Percentiles rank a stretch among this genome's conserved stretches.
These are phyloP conservation scores for Candida gorgasii DNA, from an alignment of 805 yeast genomes.

Conservation along the genomic window DNA sequence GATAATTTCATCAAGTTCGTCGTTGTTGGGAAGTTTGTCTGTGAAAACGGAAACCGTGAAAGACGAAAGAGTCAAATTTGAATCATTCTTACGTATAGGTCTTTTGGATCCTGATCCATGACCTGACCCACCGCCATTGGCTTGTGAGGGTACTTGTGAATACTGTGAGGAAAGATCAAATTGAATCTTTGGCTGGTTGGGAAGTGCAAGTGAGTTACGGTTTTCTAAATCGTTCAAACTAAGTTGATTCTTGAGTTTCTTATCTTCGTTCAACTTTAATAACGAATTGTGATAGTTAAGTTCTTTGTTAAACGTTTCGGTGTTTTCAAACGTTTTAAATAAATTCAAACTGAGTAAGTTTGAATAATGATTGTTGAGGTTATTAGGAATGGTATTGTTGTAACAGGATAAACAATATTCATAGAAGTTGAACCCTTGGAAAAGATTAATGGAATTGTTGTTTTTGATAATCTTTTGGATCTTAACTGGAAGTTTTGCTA, in stretches of 20 bases:
- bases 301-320: conserved; percentile 31
- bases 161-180: conserved; percentile 1
- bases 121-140: background rate
- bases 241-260: conserved; percentile 26
- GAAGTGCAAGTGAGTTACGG: background rate
- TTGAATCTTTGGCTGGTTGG: background rate
- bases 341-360: conserved; percentile 37
- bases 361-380: conserved; percentile 38
- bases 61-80: conserved; percentile 14
- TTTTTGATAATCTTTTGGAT: conserved; percentile 35
- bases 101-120: conserved; percentile 8
- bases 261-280: conserved; percentile 23
- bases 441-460: conserved; percentile 30
- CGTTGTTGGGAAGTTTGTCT: conserved; percentile 9
- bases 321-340: conserved; percentile 38
- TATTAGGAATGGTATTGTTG: conserved; percentile 33
- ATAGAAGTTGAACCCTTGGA: conserved; percentile 33
- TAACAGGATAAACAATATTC: conserved; percentile 44
- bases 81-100: conserved; percentile 12
- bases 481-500: conserved; percentile 33
- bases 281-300: conserved; percentile 25
- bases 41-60: conserved; percentile 16
- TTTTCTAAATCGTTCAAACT: conserved; percentile 22
- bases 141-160: background rate
- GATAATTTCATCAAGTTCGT: conserved; percentile 15